Base-by-base conservation (phyloP, 768 basidiomycete species). In the Kwoniella mangroviensis region DNA sequence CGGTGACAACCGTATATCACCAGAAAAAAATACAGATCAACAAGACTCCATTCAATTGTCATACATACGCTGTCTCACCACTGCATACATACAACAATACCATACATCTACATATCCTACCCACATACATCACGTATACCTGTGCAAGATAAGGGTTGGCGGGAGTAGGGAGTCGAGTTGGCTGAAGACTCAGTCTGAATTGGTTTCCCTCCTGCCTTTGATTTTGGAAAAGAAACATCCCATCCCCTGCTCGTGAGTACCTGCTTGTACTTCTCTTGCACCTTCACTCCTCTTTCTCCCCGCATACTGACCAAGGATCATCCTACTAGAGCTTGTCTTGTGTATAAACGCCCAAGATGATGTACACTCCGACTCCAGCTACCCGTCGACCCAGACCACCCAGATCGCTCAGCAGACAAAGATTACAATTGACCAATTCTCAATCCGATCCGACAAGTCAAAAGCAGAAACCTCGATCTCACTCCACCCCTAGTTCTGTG, bases 371-470 rank as follows among this genome's bases (percentile, higher is more conserved):
- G 2, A 69, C 70, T 19, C 68, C 77, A 17, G 49, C 71, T 22
- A 53, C 66, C 49, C 72, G 77, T 6, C 72, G 75, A 51, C 77
- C 77, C 63, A 71, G 75, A 49, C 77, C 77, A 17, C 77, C 77
- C 7, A 68, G 71, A 19, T 69, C 61, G 40, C 55, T 67, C 60
- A 40, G 19, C 59, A 43, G 68, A 61, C 49, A 55, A 49, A 53
- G 52, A 40, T 64, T 57, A n/a, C 42, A 55, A 26, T 54, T 66
- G 13, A 45, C 65, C 66, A 28, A 51, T n/a, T 54, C 49, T 10
- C 21, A 22, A 6, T 51, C 62, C 34, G 57, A 26, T 17, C 21
- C 57, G 21, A 41, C 60, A 22, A 61, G 19, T 59, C 22, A 58
- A n/a, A 51, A 49, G 22, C 24, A 53, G 12, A 12, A 21, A 40